Evolutionary conservation across 78 protist species (phyloP).

Genomic region (Chrysochromulina tobinii): DNA sequence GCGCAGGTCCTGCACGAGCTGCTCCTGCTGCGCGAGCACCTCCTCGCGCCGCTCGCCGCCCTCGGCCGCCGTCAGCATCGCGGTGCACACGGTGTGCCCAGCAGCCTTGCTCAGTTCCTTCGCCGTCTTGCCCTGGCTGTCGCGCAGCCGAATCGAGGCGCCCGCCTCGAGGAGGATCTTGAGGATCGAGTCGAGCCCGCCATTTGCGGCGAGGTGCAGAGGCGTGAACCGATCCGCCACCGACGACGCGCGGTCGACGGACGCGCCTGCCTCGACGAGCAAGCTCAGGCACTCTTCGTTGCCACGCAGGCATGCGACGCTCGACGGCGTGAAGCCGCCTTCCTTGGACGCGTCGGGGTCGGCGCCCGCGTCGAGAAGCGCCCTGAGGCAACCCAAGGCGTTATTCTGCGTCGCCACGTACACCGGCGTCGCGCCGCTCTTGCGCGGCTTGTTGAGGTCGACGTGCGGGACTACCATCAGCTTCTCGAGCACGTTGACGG

Average conservation of each 20-base stretch:
- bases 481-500: neutral
- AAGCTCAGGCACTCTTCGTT: neutral
- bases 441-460: neutral
- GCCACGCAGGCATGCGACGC: neutral
- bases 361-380: neutral
- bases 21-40: neutral
- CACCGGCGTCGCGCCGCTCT: neutral
- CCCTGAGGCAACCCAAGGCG: neutral
- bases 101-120: neutral
- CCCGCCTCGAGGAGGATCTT: neutral
- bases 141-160: neutral
- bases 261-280: neutral
- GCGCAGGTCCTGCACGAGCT: too few relatives aligned
- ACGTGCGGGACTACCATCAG: neutral
- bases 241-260: neutral
- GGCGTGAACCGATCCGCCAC: neutral
- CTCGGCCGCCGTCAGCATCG: neutral
- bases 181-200: neutral
- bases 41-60: neutral
- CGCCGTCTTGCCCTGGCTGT: neutral
- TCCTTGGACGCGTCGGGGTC: neutral
- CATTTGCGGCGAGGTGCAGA: neutral
- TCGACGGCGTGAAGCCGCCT: conserved; percentile 8
- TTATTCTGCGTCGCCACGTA: neutral
- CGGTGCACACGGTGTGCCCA: neutral